phyloP scores from a whole-genome alignment of 495 filamentous ascomycete genomes.

The Podospora appendiculata region DNA sequence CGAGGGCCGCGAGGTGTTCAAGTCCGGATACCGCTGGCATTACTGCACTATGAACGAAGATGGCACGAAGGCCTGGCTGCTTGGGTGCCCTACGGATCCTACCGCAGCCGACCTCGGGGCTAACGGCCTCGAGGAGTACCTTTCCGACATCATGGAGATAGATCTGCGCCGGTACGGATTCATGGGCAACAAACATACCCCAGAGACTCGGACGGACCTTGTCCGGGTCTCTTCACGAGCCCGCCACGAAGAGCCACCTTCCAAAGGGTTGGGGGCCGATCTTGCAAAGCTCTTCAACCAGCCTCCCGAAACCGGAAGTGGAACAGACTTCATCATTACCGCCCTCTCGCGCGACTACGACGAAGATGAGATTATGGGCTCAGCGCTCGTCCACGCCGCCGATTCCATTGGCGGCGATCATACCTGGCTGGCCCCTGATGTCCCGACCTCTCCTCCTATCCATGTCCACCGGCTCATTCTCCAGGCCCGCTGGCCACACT shows the following conservation, averaged over 20 bases:
- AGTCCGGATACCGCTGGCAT: conserved; percentile 85
- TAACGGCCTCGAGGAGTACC: conserved; percentile 67
- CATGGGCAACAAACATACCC: conserved; percentile 65
- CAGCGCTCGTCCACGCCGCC: conserved; percentile 31
- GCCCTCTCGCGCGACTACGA: conserved; percentile 59
- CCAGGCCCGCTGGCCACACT: conserved; percentile 93
- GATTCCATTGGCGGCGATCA: conserved; percentile 35
- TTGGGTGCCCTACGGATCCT: conserved; percentile 77
- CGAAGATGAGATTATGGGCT: conserved; percentile 53
- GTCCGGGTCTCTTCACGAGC: conserved; percentile 38
- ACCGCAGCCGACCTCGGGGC: conserved; percentile 41
- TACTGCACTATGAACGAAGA: conserved; percentile 92
- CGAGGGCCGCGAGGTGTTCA: conserved; percentile 87
- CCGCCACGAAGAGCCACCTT: conserved; percentile 36
- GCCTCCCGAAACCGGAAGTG: conserved; percentile 67
- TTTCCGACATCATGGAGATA: conserved; percentile 88
- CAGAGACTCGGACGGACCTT: conserved; percentile 51
- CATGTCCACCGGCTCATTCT: conserved; percentile 90
- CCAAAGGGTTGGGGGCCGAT: conserved; percentile 69
- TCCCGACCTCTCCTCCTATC: conserved; percentile 72
- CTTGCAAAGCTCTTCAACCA: conserved; percentile 79
- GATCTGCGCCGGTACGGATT: conserved; percentile 80
- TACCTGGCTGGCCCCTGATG: conserved; percentile 54
- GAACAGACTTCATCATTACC: conserved; percentile 79
- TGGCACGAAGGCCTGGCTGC: conserved; percentile 89